These are phyloP conservation scores for Musa itinerans DNA, from an alignment of 176 grass and related monocot species.

Conservation along the genomic window DNA sequence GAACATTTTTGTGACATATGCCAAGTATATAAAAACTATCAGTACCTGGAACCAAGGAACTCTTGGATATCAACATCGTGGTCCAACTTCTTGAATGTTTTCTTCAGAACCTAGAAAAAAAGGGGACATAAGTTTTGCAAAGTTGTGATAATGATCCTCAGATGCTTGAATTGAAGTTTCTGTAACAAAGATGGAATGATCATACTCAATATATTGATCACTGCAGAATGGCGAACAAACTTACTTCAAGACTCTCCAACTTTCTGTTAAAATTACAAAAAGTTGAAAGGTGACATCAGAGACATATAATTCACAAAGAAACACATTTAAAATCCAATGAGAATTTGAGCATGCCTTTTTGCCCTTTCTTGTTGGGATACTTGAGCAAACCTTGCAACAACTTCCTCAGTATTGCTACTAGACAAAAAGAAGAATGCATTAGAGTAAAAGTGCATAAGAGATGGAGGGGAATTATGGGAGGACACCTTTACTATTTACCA, in stretches of 20 bases:
- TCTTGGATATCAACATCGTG: slow-evolving; percentile 78
- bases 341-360: slow-evolving; percentile 36
- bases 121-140: neutral
- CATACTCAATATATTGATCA: neutral
- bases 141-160: neutral
- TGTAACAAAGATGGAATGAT: neutral
- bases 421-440: slow-evolving; percentile 5
- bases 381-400: slow-evolving; percentile 53
- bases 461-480: neutral
- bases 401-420: slow-evolving; percentile 44
- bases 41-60: slow-evolving; percentile 67
- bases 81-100: slow-evolving; percentile 83
- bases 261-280: slow-evolving; percentile 30
- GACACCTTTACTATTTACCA: too few species aligned
- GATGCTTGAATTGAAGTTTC: neutral
- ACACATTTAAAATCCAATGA: slow-evolving; percentile 1
- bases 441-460: neutral
- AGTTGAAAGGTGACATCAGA: neutral
- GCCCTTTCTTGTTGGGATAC: slow-evolving; percentile 64
- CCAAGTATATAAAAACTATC: slow-evolving; percentile 3
- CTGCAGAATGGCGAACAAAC: slow-evolving; percentile 5
- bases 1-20: neutral
- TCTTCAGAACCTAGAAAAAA: slow-evolving; percentile 47
- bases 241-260: slow-evolving; percentile 67
- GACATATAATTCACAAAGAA: neutral